Evolutionary conservation across 2,329 filamentous ascomycete genomes (phyloP).

Genomic region (Nannizzia gypsea): DNA sequence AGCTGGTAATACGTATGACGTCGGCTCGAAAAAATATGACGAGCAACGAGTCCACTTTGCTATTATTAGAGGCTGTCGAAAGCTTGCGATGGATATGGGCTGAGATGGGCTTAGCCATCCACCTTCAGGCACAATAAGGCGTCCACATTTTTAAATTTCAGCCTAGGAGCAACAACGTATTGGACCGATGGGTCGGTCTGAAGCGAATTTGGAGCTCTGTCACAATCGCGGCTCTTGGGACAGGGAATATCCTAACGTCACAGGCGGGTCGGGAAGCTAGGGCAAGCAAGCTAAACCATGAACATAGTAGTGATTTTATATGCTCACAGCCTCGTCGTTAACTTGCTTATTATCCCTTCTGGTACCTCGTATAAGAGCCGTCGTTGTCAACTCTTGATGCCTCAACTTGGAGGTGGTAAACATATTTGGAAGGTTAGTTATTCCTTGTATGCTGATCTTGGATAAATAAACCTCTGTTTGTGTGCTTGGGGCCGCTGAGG

Average conservation of each 20-base stretch:
- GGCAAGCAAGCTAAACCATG: too few species aligned
- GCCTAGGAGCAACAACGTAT: background rate
- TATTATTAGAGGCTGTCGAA: background rate
- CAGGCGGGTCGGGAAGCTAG: background rate
- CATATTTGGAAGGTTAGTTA: background rate
- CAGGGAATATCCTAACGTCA: background rate
- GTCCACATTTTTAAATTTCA: too few species aligned
- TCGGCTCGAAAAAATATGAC: background rate
- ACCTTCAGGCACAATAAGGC: background rate
- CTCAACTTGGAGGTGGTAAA: background rate
- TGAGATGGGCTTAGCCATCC: background rate
- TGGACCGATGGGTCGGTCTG: background rate
- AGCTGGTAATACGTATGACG: background rate
- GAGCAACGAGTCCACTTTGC: background rate
- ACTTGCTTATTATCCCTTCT: too few species aligned
- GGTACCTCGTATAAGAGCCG: background rate
- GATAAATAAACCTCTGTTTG: too few species aligned
- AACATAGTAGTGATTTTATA: too few species aligned
- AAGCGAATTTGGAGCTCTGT: background rate
- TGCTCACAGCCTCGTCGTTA: background rate
- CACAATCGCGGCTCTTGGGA: background rate
- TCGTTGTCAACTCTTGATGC: background rate
- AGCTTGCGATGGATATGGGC: background rate
- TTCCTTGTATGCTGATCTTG: too few species aligned
- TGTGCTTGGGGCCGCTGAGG: too few species aligned